Evolutionary conservation across 495 filamentous ascomycete genomes (phyloP).

Genomic region (Penicillium chermesinum): DNA sequence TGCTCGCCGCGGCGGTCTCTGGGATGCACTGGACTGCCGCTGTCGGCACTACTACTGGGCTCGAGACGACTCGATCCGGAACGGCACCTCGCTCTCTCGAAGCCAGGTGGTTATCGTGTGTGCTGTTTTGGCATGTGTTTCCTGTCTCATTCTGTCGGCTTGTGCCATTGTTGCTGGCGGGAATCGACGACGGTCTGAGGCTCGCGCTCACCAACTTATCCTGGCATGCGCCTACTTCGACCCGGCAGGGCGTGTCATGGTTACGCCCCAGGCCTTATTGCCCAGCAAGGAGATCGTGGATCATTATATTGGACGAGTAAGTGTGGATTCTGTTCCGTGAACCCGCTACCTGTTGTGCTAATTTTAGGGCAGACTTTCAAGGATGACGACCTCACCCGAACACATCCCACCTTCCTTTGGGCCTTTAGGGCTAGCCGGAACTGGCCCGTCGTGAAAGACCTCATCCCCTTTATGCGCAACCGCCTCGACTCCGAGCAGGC

Average conservation of each 20-base stretch:
- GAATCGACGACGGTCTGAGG: conserved; percentile 48
- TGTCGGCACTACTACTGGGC: conserved; percentile 62
- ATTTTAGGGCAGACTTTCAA: conserved; percentile 51
- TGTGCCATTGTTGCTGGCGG: conserved; percentile 55
- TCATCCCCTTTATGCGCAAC: conserved; percentile 64
- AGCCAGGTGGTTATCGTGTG: conserved; percentile 59
- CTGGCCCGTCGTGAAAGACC: conserved; percentile 62
- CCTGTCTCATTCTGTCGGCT: conserved; percentile 53
- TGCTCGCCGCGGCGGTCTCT: conserved; percentile 69
- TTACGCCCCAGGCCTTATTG: conserved; percentile 74
- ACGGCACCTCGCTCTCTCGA: conserved; percentile 40
- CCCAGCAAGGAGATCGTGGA: conserved; percentile 76
- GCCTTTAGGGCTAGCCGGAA: conserved; percentile 72
- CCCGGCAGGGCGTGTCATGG: conserved; percentile 66
- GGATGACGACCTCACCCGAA: conserved; percentile 69
- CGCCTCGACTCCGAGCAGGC: conserved; percentile 44
- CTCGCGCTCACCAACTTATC: conserved; percentile 71
- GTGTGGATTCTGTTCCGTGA: conserved; percentile 6
- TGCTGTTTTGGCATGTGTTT: conserved; percentile 56
- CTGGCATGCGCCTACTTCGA: conserved; percentile 77
- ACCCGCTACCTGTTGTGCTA: too few species aligned
- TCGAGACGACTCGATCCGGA: conserved; percentile 26
- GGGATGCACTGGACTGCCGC: conserved; percentile 88
- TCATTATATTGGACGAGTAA: conserved; percentile 64
- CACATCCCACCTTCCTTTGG: conserved; percentile 83